These are phyloP conservation scores for Bretschneidera sinensis DNA, from an alignment of 345 rosid species.

Conservation along the genomic window DNA sequence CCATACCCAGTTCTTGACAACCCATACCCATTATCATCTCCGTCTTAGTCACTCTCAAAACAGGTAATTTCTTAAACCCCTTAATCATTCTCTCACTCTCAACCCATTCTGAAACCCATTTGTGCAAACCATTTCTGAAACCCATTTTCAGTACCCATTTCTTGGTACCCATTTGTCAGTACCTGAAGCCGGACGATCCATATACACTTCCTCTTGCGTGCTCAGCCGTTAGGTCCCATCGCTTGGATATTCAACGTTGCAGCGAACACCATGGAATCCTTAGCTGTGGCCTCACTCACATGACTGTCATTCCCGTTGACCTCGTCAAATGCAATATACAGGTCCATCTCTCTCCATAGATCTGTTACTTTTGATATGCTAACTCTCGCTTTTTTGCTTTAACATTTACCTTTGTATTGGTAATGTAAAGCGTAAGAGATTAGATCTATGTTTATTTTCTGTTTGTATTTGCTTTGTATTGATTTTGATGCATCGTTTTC, in stretches of 20 bases:
- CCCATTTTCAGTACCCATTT: too few relatives aligned
- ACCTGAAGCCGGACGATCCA: too few relatives aligned
- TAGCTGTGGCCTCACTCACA: constrained; percentile 97
- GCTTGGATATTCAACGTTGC: too few relatives aligned
- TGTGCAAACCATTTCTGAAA: too few relatives aligned
- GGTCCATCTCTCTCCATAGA: constrained; percentile 36
- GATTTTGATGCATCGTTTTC: neutral
- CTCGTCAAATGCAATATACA: constrained; percentile 99
- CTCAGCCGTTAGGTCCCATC: too few relatives aligned
- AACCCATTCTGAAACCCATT: too few relatives aligned
- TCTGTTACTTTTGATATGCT: constrained; percentile 6
- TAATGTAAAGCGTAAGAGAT: neutral
- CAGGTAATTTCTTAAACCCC: too few relatives aligned
- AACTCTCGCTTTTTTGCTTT: neutral
- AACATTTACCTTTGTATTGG: neutral
- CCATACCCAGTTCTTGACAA: too few relatives aligned
- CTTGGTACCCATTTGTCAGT: too few relatives aligned
- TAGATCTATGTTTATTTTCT: constrained; percentile 2
- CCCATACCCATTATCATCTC: too few relatives aligned
- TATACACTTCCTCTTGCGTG: constrained; percentile 85
- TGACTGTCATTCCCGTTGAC: constrained; percentile 93
- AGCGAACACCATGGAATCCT: constrained; percentile 90
- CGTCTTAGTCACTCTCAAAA: too few relatives aligned
- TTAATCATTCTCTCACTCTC: too few relatives aligned
- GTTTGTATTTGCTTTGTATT: neutral